Conservation (phyloP, 2,329 filamentous ascomycete genomes). For the Magnaporthiopsis poae region DNA sequence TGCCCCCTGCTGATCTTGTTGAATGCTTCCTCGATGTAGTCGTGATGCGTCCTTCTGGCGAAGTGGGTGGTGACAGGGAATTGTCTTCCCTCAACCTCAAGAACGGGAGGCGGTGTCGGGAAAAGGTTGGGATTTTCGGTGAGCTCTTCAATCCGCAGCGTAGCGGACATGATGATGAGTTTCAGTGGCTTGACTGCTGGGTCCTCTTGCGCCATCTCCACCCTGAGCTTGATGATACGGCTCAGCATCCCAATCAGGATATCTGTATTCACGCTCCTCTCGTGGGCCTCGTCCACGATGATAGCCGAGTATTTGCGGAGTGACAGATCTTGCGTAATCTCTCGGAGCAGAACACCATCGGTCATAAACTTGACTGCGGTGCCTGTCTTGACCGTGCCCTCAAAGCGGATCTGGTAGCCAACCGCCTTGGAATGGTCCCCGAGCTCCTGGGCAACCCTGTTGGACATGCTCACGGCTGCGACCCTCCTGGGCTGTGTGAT, state of each 20-base stretch:
- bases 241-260: slow-evolving; percentile 97
- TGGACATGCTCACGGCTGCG: slow-evolving; percentile 92
- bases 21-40: slow-evolving; percentile 86
- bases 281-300: slow-evolving; percentile 93
- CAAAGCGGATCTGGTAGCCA: slow-evolving; percentile 90
- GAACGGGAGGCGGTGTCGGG: slow-evolving; percentile 63
- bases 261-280: slow-evolving; percentile 94
- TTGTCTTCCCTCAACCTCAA: slow-evolving; percentile 85
- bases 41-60: slow-evolving; percentile 66
- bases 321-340: slow-evolving; percentile 81
- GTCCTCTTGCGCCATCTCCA: slow-evolving; percentile 64
- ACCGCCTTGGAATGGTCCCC: slow-evolving; percentile 68
- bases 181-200: slow-evolving; percentile 68
- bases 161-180: slow-evolving; percentile 96
- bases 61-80: slow-evolving; percentile 87
- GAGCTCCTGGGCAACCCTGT: slow-evolving; percentile 77
- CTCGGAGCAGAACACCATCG: slow-evolving; percentile 85
- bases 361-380: slow-evolving; percentile 99
- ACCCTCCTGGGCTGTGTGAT: slow-evolving; percentile 91
- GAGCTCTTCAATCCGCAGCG: slow-evolving; percentile 80
- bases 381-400: slow-evolving; percentile 66
- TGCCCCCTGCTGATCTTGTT: slow-evolving; percentile 80
- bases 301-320: slow-evolving; percentile 85
- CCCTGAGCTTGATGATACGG: slow-evolving; percentile 75
- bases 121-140: slow-evolving; percentile 77